These are phyloP conservation scores for Ascochyta clinopodiicola DNA, from an alignment of 2,329 filamentous ascomycete species.

Conservation along the genomic window DNA sequence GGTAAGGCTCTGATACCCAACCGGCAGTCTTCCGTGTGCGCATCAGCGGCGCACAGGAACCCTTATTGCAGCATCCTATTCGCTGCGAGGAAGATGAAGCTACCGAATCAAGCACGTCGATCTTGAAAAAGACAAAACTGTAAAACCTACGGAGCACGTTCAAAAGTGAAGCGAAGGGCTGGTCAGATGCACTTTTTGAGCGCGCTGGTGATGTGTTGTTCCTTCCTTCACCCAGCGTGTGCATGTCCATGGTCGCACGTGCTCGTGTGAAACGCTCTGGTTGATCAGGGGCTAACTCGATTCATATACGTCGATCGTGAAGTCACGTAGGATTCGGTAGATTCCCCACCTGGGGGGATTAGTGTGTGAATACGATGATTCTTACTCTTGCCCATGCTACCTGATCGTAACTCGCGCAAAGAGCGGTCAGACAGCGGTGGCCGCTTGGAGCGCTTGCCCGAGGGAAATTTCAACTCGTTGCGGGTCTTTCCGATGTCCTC, in stretches of 20 bases:
- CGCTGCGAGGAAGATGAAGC: constrained; percentile 1
- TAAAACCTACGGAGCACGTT: background rate
- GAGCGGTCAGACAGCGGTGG: constrained; percentile 9
- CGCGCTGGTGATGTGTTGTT: background rate
- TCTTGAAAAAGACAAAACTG: background rate
- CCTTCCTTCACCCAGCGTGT: background rate
- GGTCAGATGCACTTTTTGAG: background rate
- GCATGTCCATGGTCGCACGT: background rate
- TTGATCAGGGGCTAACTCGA: constrained; percentile 15
- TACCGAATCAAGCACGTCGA: background rate
- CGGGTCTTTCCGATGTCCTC: background rate
- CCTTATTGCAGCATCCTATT: constrained; percentile 11
- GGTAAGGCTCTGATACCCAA: constrained; percentile 23
- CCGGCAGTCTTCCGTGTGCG: constrained; percentile 40
- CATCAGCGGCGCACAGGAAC: constrained; percentile 25
- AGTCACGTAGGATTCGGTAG: constrained; percentile 2
- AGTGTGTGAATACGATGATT: background rate
- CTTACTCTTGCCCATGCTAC: background rate
- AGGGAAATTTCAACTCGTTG: background rate
- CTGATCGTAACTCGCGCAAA: background rate
- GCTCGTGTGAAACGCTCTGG: constrained; percentile 21
- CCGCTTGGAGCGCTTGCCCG: constrained; percentile 2
- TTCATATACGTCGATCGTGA: constrained; percentile 3
- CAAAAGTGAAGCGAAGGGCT: background rate
- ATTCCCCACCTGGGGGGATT: background rate